phyloP scores from a whole-genome alignment of 169 alveolate species.

The Plasmodium sp. region DNA sequence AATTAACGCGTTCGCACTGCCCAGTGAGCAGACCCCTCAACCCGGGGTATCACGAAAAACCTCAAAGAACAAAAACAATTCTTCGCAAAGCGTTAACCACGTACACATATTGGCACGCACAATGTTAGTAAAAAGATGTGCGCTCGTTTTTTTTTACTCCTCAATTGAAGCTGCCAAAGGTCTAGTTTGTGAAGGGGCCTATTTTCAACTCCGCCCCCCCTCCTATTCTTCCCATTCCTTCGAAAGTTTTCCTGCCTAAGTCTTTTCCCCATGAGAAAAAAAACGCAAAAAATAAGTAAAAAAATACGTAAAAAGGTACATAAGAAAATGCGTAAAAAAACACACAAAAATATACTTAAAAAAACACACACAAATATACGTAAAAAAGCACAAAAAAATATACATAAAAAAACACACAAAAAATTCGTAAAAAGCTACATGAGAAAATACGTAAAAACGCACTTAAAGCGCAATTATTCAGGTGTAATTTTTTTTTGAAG shows the following conservation, averaged over 20 bases:
- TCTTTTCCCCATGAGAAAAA: not conserved
- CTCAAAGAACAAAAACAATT: constrained; percentile 1
- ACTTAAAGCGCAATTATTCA: not conserved
- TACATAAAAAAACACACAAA: no score
- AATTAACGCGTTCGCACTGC: not conserved
- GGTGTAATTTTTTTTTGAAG: not conserved
- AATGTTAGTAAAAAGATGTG: not conserved
- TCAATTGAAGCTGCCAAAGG: not conserved
- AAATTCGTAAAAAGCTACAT: not conserved
- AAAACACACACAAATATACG: no score
- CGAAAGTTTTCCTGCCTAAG: not conserved
- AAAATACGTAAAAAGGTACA: not conserved
- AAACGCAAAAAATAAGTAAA: not conserved
- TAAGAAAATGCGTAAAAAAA: not conserved
- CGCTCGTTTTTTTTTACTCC: constrained; percentile 5
- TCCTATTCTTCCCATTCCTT: not conserved
- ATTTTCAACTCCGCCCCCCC: not conserved
- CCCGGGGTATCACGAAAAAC: not conserved
- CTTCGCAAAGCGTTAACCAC: not conserved
- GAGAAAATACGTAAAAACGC: not conserved
- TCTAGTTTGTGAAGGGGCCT: not conserved
- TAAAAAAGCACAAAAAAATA: no score
- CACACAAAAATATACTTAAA: no score
- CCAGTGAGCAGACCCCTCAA: not conserved
- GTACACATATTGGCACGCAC: not conserved